Conservation (phyloP, 2,329 filamentous ascomycete genomes). For the Fusarium heterosporum region DNA sequence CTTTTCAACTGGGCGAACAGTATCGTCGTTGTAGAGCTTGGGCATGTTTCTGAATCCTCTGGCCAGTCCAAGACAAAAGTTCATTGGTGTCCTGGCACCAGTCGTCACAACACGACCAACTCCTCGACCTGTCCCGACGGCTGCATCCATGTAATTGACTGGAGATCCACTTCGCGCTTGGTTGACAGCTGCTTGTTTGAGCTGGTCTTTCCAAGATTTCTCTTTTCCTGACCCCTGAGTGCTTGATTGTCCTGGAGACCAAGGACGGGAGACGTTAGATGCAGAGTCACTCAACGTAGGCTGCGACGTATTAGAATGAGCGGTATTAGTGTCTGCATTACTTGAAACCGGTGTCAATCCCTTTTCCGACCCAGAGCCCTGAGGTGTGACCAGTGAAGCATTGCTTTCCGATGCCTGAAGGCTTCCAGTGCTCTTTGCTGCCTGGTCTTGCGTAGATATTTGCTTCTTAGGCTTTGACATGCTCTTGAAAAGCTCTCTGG, state of each 20-base stretch:
- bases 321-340: constrained; percentile 16
- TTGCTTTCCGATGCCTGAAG: constrained; percentile 17
- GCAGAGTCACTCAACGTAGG: constrained; percentile 40
- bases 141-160: constrained; percentile 60
- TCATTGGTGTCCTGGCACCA: constrained; percentile 84
- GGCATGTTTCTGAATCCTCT: constrained; percentile 92
- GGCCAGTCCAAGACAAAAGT: constrained; percentile 84
- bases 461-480: constrained; percentile 42
- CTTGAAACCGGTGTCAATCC: constrained; percentile 16
- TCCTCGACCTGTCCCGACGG: constrained; percentile 73
- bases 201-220: constrained; percentile 30
- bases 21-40: constrained; percentile 85
- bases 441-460: constrained; percentile 2
- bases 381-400: constrained; percentile 6
- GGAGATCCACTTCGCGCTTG: constrained; percentile 37
- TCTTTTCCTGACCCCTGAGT: constrained; percentile 25
- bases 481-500: constrained; percentile 65
- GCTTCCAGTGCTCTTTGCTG: constrained; percentile 8
- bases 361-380: constrained; percentile 14
- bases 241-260: constrained; percentile 25
- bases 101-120: constrained; percentile 78
- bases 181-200: constrained; percentile 30
- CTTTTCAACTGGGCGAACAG: constrained; percentile 80
- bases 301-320: constrained; percentile 41
- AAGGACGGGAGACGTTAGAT: constrained; percentile 31